Base-by-base conservation (phyloP, 78 protist genomes). In the Polysphondylium violaceum region DNA sequence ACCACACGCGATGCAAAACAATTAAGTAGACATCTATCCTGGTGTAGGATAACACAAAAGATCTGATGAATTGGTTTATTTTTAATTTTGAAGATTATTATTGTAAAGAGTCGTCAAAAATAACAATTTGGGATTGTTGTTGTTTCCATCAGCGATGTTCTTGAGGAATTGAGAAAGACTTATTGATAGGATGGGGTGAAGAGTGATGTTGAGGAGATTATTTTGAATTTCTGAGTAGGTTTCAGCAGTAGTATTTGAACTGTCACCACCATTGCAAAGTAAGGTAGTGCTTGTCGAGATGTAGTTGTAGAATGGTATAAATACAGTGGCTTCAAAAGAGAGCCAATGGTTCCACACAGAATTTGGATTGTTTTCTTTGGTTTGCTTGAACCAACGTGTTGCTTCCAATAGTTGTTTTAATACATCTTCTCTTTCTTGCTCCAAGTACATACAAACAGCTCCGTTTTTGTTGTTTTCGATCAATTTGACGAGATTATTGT, bases 311-410 rank as follows among this genome's bases (percentile, higher is more conserved):
- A 83, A 44, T 16, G 68, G 71, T 44, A 63, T 50, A 61, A 69
- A 83, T 11, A 83, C 53, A 6, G 67, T 73, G 17, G 56, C 68
- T 36, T 83, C 69, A 40, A 33, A 83, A 12, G 79, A 55, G 9
- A 83, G 33, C 91, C 91, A 83, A 38, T 56, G 43, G 40, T 43
- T 69, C 58, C 76, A 74, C 25, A 69, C 72, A 33, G 71, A 51
- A 16, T 56, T 29, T 55, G n/a, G 27, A 53, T 69, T 83, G 14
- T 19, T 41, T 23, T 83, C 74, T 16, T 44, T 44, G 1, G 91
- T 41, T 56, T 21, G 21, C 27, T 69, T 83, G 21, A 83, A 40
- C 91, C 91, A 83, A 33, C 6, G 1, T 0, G 91, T 40, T 17
- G 68, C 51, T 43, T 53, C 33, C 16, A 36, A 4, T 16, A 58